phyloP scores from a whole-genome alignment of 1,284 basidiomycete genomes.

The Hortiboletus rubellus region DNA sequence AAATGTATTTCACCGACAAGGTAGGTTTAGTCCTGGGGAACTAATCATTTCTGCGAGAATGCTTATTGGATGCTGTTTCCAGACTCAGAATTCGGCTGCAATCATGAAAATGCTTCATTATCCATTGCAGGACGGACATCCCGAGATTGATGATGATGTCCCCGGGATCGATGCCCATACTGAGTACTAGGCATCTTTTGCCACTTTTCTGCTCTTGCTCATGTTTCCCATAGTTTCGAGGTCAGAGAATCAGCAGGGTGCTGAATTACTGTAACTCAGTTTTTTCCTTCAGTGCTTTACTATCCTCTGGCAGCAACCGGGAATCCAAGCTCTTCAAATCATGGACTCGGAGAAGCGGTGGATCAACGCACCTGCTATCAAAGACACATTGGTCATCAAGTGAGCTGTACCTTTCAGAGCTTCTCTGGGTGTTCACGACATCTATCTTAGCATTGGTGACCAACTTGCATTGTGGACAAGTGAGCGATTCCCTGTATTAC shows the following conservation, averaged over 20 bases:
- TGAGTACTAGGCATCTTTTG: slow-evolving; percentile 46
- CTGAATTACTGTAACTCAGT: slow-evolving; percentile 46
- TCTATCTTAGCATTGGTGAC: slow-evolving; percentile 66
- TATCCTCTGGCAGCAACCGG: slow-evolving; percentile 75
- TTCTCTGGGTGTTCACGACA: not conserved
- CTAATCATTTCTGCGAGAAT: not conserved
- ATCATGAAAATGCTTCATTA: slow-evolving; percentile 83
- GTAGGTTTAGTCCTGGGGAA: not conserved
- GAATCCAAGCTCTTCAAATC: slow-evolving; percentile 68
- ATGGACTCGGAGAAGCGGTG: slow-evolving; percentile 61
- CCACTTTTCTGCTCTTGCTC: not conserved
- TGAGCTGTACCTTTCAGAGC: not conserved
- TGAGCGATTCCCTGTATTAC: slow-evolving; percentile 37
- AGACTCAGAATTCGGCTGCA: slow-evolving; percentile 59
- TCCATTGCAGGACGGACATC: slow-evolving; percentile 65
- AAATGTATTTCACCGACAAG: slow-evolving; percentile 81
- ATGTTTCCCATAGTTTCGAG: slow-evolving; percentile 49
- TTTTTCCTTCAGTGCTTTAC: slow-evolving; percentile 76
- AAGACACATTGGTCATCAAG: slow-evolving; percentile 54
- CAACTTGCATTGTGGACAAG: slow-evolving; percentile 88
- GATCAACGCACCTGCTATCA: slow-evolving; percentile 62
- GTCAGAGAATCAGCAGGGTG: slow-evolving; percentile 32
- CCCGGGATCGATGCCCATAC: slow-evolving; percentile 83
- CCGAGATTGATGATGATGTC: slow-evolving; percentile 51
- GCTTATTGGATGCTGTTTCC: not conserved